Evolutionary conservation across 805 yeast genomes (phyloP).

Genomic region (Metschnikowia vanudenii): DNA sequence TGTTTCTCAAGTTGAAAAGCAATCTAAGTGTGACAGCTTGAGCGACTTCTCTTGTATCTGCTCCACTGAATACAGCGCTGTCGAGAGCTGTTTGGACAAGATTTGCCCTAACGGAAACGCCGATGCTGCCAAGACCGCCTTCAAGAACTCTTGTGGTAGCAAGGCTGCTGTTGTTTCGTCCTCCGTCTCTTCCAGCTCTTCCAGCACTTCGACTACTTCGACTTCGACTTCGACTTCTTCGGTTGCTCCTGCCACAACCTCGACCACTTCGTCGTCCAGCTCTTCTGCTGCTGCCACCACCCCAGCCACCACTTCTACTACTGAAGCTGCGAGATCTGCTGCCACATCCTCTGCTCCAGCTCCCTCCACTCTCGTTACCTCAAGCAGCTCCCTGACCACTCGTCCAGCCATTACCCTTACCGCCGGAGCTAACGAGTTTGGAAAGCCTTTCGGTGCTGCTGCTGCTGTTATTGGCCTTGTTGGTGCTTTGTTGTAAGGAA

Average conservation of each 20-base stretch:
- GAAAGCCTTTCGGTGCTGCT: conserved; percentile 37
- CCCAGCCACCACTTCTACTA: conserved; percentile 18
- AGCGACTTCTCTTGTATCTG: conserved; percentile 71
- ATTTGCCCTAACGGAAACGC: conserved; percentile 67
- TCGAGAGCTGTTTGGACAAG: conserved; percentile 61
- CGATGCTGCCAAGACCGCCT: conserved; percentile 57
- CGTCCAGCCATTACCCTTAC: conserved; percentile 27
- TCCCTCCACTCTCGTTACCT: conserved; percentile 18
- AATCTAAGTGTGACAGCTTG: conserved; percentile 55
- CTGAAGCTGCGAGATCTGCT: conserved; percentile 1
- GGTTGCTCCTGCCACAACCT: conserved; percentile 19
- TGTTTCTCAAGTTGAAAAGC: conserved; percentile 67
- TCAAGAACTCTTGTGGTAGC: conserved; percentile 51
- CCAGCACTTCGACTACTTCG: conserved; percentile 7
- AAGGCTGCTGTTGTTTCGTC: conserved; percentile 36
- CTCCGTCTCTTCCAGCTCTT: conserved; percentile 19
- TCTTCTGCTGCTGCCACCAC: conserved; percentile 23
- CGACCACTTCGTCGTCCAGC: conserved; percentile 19
- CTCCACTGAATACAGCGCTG: conserved; percentile 48
- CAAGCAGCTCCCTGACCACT: conserved; percentile 6
- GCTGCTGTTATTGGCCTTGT: conserved; percentile 41
- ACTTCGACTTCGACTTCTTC: conserved; percentile 18
- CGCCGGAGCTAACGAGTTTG: conserved; percentile 25
- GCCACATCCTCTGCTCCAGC: background rate
- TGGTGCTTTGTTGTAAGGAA: conserved; percentile 31